Evolutionary conservation across 441 rosid species (phyloP).

Genomic region (Populus tomentosa): DNA sequence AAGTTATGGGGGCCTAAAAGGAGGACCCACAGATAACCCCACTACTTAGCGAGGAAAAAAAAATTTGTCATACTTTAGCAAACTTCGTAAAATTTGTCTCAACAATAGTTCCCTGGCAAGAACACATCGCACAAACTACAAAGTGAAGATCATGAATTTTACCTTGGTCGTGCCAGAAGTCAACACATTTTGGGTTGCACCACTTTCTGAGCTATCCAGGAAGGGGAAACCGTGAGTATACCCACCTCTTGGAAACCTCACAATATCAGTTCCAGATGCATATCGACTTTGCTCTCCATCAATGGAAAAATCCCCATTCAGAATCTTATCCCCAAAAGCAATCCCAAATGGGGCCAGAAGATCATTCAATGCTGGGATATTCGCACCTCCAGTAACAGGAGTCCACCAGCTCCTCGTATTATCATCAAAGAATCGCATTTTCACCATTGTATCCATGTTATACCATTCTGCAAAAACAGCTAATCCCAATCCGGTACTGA

Average conservation of each 20-base stretch:
- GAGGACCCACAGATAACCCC: neutral
- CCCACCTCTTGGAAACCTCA: conserved; percentile 90
- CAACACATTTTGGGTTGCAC: conserved; percentile 82
- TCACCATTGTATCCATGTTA: conserved; percentile 96
- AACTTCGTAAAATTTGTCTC: neutral
- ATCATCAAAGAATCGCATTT: conserved; percentile 99
- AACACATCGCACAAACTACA: neutral
- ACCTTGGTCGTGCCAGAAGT: conserved; percentile 70
- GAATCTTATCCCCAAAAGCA: conserved; percentile 94
- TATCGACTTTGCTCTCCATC: conserved; percentile 97
- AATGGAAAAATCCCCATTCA: conserved; percentile 91
- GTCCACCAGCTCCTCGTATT: conserved; percentile 99
- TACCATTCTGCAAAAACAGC: conserved; percentile 98
- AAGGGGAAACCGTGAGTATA: conserved; percentile 82
- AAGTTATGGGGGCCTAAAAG: neutral
- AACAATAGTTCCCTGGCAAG: neutral
- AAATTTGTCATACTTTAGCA: neutral
- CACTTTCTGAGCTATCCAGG: conserved; percentile 94
- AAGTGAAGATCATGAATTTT: conserved; percentile 3
- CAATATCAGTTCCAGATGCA: conserved; percentile 96
- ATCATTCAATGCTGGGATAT: conserved; percentile 89
- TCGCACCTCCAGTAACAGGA: conserved; percentile 98
- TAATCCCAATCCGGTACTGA: conserved; percentile 76
- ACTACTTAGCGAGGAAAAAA: neutral
- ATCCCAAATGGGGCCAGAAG: conserved; percentile 96